These are phyloP conservation scores for Rhodomyrtus tomentosa DNA, from an alignment of 345 rosid species.

Conservation along the genomic window DNA sequence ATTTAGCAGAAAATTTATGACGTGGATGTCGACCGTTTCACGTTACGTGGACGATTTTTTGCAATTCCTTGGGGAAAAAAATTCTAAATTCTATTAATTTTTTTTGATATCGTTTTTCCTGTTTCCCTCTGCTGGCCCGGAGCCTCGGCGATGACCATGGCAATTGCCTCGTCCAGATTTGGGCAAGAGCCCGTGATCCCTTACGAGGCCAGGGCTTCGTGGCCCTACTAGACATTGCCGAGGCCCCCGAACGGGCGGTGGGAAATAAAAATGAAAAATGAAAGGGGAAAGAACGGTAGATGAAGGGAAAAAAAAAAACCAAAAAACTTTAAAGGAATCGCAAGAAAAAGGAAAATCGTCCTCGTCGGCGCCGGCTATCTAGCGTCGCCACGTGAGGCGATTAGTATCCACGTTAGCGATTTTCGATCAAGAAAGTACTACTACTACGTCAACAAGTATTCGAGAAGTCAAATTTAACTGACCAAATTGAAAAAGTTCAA, in stretches of 20 bases:
- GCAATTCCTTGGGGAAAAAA: neutral
- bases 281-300: too few relatives aligned
- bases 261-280: too few relatives aligned
- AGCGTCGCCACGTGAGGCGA: rapidly evolving
- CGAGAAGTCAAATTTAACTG: too few relatives aligned
- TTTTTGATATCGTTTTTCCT: neutral
- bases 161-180: neutral
- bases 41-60: neutral
- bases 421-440: too few relatives aligned
- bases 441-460: too few relatives aligned
- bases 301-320: too few relatives aligned
- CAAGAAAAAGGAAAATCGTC: too few relatives aligned
- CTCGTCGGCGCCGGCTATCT: too few relatives aligned
- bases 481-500: too few relatives aligned
- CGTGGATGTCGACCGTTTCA: rapidly evolving
- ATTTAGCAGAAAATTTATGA: neutral
- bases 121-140: neutral
- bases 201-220: neutral
- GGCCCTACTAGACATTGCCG: neutral
- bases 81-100: too few relatives aligned
- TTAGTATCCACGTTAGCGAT: too few relatives aligned
- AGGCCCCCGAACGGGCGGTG: neutral
- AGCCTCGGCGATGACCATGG: neutral
- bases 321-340: too few relatives aligned
- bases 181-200: neutral